phyloP scores from a whole-genome alignment of 176 grass and related monocot species.

The Bolboschoenus planiculmis region DNA sequence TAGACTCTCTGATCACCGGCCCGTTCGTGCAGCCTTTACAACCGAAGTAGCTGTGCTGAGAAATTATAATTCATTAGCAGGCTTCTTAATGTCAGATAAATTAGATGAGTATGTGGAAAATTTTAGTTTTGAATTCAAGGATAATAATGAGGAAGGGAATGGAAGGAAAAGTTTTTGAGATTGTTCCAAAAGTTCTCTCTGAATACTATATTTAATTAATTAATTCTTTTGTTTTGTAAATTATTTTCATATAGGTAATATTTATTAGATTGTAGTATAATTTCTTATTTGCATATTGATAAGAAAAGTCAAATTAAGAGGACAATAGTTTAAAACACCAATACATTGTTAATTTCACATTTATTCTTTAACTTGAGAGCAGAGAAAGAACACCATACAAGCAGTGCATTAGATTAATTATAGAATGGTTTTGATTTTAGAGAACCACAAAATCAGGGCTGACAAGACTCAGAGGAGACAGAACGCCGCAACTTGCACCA shows the following conservation, averaged over 20 bases:
- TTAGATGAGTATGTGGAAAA: constrained; percentile 12
- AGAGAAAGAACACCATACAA: background rate
- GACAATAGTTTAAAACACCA: background rate
- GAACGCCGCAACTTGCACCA: background rate
- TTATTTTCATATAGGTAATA: background rate
- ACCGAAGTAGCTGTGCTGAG: constrained; percentile 31
- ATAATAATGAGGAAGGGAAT: constrained; percentile 3
- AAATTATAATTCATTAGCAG: constrained; percentile 13
- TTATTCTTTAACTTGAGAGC: background rate
- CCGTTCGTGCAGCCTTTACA: constrained; percentile 59
- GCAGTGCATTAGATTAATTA: constrained; percentile 3
- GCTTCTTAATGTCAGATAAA: constrained; percentile 22
- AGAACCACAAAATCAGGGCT: constrained; percentile 11
- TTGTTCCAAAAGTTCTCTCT: background rate
- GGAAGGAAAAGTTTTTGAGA: constrained; percentile 19
- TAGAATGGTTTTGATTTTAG: background rate
- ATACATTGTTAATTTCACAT: background rate
- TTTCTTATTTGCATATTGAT: background rate
- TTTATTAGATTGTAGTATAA: background rate
- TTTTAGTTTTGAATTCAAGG: constrained; percentile 18
- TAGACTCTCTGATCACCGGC: constrained; percentile 76
- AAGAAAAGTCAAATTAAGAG: background rate
- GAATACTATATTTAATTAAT: background rate
- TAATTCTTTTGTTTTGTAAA: background rate
- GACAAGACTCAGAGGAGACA: background rate